Conservation (phyloP, 257 asterid genomes). For the Solanum okadae region DNA sequence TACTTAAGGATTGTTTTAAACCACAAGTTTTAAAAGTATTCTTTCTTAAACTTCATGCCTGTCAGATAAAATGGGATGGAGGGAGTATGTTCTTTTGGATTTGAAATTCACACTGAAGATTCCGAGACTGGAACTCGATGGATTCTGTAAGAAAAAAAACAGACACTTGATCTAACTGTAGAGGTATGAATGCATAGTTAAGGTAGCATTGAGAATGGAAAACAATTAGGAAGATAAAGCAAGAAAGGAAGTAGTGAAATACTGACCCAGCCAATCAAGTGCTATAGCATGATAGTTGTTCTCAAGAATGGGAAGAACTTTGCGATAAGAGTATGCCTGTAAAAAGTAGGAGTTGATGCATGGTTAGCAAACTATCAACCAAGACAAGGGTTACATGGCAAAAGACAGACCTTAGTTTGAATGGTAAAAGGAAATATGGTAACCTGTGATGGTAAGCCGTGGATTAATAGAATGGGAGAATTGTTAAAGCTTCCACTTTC, state of each 20-base stretch:
- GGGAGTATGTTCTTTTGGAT: not conserved
- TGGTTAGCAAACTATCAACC: not conserved
- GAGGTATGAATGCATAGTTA: not conserved
- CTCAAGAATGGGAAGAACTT: conserved; percentile 73
- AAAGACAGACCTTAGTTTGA: not conserved
- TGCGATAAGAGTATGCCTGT: conserved; percentile 89
- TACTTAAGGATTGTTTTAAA: not conserved
- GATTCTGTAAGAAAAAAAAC: not conserved
- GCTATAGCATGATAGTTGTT: conserved; percentile 66
- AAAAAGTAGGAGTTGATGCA: conserved; percentile 8
- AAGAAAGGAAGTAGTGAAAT: not conserved
- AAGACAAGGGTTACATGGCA: not conserved
- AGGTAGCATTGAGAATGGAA: not conserved
- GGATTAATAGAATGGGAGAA: conserved; percentile 60
- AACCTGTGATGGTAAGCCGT: conserved; percentile 91
- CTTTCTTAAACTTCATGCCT: not conserved
- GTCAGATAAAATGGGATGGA: not conserved
- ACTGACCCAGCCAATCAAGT: conserved; percentile 88
- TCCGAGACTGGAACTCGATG: not conserved
- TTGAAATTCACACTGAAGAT: not conserved
- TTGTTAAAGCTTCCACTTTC: conserved; percentile 57
- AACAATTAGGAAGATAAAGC: not conserved
- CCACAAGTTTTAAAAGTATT: not conserved
- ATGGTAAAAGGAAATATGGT: not conserved
- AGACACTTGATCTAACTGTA: not conserved